A percentile compares a stretch with the other conserved stretches of the same genome.
Evolutionary conservation across 2,329 filamentous ascomycete genomes (phyloP).

Genomic region (Pleoardoris graminearum): DNA sequence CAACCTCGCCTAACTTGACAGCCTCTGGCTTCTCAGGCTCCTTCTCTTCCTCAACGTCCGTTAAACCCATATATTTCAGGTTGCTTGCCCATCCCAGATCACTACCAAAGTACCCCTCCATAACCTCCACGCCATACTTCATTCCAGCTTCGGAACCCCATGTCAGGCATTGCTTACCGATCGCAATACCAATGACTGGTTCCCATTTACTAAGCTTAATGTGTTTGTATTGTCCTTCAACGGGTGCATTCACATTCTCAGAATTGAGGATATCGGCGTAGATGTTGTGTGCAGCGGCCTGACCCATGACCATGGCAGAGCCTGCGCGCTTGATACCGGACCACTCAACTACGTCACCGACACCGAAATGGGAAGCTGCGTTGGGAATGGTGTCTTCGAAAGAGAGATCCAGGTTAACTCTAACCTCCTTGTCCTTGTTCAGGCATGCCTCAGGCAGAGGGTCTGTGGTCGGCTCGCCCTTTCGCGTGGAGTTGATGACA

Average conservation of each 20-base stretch:
- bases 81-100: slow-evolving; percentile 61
- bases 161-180: slow-evolving; percentile 70
- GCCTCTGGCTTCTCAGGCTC: slow-evolving; percentile 22
- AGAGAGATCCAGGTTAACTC: slow-evolving; percentile 59
- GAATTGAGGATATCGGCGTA: slow-evolving; percentile 42
- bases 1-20: slow-evolving; percentile 33
- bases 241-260: slow-evolving; percentile 22
- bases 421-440: slow-evolving; percentile 68
- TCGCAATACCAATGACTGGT: slow-evolving; percentile 68
- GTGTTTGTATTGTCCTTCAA: slow-evolving; percentile 22
- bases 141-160: slow-evolving; percentile 63
- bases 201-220: slow-evolving; percentile 40
- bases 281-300: slow-evolving; percentile 64
- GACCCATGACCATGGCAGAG: slow-evolving; percentile 73
- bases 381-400: slow-evolving; percentile 62
- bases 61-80: slow-evolving; percentile 38
- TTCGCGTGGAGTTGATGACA: slow-evolving; percentile 71
- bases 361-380: slow-evolving; percentile 64
- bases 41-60: slow-evolving; percentile 34
- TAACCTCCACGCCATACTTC: slow-evolving; percentile 63
- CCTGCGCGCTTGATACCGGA: slow-evolving; percentile 80
- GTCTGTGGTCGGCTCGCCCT: slow-evolving; percentile 62
- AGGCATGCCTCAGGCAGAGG: slow-evolving; percentile 64
- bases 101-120: slow-evolving; percentile 66
- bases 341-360: slow-evolving; percentile 72